Base-by-base conservation (phyloP, 352 stramenopile species). In the Globisporangium iwayamae region DNA sequence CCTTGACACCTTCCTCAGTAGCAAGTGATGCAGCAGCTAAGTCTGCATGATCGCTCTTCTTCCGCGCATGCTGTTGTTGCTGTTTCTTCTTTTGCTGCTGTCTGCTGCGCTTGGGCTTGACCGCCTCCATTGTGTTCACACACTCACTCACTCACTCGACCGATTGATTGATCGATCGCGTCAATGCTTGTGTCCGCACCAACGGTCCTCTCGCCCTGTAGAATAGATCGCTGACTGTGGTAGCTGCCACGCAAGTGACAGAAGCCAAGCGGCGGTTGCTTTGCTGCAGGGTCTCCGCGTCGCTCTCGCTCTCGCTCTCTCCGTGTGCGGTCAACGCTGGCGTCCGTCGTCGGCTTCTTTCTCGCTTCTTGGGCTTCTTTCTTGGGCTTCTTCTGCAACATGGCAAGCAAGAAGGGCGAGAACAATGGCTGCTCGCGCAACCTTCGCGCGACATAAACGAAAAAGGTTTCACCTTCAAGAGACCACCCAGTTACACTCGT, bases 61-160 rank as follows among this genome's bases (percentile, higher is more conserved):
- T 56, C 28, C 13, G 13, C 22, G 41, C 14, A 13, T 61, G 38
- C 34, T 50, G 32, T 34, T 59, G 54, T 38, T 50, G 32, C 53
- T 59, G 34, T 22, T 54, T 41, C 50, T 56, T 56, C 50, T 56
- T 41, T 7, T 56, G 50, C 16, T 56, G 50, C 28, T 55, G 48
- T 38, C 32, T 58, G 18, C n/a, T 58, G 52, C 32, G 52, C 32
- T 58, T 58, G 52, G 52, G 52, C 52, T 58, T 58, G 52, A 58
- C 32, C 32, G 52, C 52, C 32, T 58, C 52, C 52, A 58, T 58
- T 4, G 36, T 11, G 9, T 11, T 41, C 18, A 36, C 32, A 43
- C 25, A 14, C 28, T 43, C 45, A 16, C 25, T 57, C 25, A 14
- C 28, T 43, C 45, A 16, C 25, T 57, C 9, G 14, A 28, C 2